Conservation (phyloP, 352 stramenopile genomes). For the Globisporangium nagaii region DNA sequence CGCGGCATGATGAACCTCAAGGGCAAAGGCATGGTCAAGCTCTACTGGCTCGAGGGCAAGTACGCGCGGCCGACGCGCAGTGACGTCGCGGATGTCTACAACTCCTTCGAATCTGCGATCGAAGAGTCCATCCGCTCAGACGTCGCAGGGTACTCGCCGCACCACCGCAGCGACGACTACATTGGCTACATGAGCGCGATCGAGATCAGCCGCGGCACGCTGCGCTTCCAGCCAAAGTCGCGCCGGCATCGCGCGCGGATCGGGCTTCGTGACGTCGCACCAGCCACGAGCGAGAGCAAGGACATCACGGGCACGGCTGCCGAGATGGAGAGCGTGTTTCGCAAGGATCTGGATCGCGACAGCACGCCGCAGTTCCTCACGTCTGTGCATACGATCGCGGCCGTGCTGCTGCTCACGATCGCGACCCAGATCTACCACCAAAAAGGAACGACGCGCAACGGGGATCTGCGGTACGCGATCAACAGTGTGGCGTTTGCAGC, state of each 20-base stretch:
- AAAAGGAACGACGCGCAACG: conserved; percentile 9
- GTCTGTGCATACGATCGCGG: conserved; percentile 25
- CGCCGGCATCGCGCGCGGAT: background rate
- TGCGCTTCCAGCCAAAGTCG: conserved; percentile 44
- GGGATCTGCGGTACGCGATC: conserved; percentile 31
- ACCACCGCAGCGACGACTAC: conserved; percentile 55
- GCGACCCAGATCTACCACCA: conserved; percentile 37
- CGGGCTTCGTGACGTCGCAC: background rate
- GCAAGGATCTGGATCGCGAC: conserved; percentile 38
- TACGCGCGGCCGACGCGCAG: conserved; percentile 12
- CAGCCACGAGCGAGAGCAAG: conserved; percentile 19
- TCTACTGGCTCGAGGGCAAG: conserved; percentile 69
- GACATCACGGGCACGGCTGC: conserved; percentile 32
- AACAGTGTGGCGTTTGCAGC: conserved; percentile 20
- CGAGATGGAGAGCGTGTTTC: conserved; percentile 57
- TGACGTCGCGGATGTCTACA: conserved; percentile 23
- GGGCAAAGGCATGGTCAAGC: conserved; percentile 61
- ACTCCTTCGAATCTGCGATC: conserved; percentile 30
- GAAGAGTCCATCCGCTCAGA: conserved; percentile 51
- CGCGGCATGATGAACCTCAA: conserved; percentile 68
- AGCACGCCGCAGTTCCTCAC: conserved; percentile 48
- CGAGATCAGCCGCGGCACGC: conserved; percentile 38
- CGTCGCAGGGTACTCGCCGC: conserved; percentile 23
- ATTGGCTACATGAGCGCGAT: conserved; percentile 59
- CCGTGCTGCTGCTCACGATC: conserved; percentile 30